Conservation (phyloP, 306 rosid genomes). For the Echinosophora koreensis region DNA sequence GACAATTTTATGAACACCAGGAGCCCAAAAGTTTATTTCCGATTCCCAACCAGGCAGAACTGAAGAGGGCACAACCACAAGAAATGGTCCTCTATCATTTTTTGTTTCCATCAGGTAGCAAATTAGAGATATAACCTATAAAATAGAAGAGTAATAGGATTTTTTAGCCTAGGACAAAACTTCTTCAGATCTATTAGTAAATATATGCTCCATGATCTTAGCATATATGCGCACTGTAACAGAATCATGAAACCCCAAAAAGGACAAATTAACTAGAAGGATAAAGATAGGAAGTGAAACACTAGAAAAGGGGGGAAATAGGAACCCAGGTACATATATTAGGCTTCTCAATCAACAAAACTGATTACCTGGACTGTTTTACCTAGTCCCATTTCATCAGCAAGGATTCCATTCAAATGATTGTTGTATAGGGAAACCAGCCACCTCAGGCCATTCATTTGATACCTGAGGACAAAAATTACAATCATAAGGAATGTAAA, state of each 20-base stretch:
- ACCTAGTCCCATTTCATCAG: constrained; percentile 99
- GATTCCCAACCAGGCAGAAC: constrained; percentile 99
- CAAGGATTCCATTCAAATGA: constrained; percentile 98
- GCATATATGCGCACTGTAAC: constrained; percentile 18
- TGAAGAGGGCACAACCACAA: constrained; percentile 98
- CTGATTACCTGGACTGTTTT: constrained; percentile 93
- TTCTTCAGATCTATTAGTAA: constrained; percentile 4
- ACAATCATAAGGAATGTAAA: constrained; percentile 46
- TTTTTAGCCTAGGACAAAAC: constrained; percentile 12
- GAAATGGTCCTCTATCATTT: constrained; percentile 98
- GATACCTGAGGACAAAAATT: constrained; percentile 77
- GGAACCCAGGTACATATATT: constrained; percentile 2
- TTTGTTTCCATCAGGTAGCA: constrained; percentile 98
- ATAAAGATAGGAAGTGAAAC: constrained; percentile 11
- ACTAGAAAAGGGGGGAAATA: neutral
- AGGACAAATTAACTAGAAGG: constrained; percentile 16
- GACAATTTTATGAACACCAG: constrained; percentile 75
- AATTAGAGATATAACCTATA: constrained; percentile 91
- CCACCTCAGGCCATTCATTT: constrained; percentile 99
- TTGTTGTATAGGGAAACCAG: constrained; percentile 94
- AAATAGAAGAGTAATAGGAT: constrained; percentile 41
- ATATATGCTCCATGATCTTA: constrained; percentile 17
- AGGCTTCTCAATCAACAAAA: constrained; percentile 29
- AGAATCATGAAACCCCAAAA: constrained; percentile 21
- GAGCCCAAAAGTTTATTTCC: constrained; percentile 97